These are phyloP conservation scores for Umbellularia californica DNA, from an alignment of 164 flowering plant genomes.

Conservation along the genomic window DNA sequence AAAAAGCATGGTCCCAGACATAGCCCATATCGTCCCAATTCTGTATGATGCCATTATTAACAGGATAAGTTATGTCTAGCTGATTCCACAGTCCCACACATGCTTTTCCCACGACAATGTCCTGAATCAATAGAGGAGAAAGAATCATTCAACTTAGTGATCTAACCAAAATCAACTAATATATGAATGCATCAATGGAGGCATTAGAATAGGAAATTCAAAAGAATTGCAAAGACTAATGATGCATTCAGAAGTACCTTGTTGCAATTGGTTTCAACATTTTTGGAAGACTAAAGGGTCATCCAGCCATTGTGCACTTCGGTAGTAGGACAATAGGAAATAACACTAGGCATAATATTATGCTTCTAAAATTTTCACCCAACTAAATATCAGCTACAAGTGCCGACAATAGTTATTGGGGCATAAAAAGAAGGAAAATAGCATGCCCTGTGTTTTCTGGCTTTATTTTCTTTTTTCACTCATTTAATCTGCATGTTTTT, in stretches of 20 bases:
- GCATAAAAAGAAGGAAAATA: not conserved
- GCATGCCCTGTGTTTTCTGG: not conserved
- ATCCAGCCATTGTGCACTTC: not conserved
- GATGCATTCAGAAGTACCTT: not conserved
- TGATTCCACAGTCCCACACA: slow-evolving; percentile 83
- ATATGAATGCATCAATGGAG: not conserved
- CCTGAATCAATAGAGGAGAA: slow-evolving; percentile 37
- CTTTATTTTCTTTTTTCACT: no score
- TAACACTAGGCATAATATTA: not conserved
- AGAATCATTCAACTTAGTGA: not conserved
- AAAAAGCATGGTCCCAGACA: slow-evolving; percentile 96
- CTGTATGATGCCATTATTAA: slow-evolving; percentile 92
- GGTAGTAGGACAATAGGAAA: not conserved
- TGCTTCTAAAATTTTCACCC: not conserved
- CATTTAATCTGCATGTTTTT: not conserved
- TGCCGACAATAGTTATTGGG: not conserved
- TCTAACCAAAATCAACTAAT: not conserved
- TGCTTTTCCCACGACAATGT: slow-evolving; percentile 81
- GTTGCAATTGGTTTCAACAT: not conserved
- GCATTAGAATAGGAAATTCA: not conserved
- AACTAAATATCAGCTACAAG: not conserved
- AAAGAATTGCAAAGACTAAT: not conserved
- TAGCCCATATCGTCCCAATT: slow-evolving; percentile 99
- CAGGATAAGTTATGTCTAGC: slow-evolving; percentile 92
- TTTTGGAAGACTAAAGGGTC: not conserved